A percentile compares a stretch with the other conserved stretches of the same genome.
phyloP scores from a whole-genome alignment of 2,329 filamentous ascomycete species.

The Onygena corvina region DNA sequence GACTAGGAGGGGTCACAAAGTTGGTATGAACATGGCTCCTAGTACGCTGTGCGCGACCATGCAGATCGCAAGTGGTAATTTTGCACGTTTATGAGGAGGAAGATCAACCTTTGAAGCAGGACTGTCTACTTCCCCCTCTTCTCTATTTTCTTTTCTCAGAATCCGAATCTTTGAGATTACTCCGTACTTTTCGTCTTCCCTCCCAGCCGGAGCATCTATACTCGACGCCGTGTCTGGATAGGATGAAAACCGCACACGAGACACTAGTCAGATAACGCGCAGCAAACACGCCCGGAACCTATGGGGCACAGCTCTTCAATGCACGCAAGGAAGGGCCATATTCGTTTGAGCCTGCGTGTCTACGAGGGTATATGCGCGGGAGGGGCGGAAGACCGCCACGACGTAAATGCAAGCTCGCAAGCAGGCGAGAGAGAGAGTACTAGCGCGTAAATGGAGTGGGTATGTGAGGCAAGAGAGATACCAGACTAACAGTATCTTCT shows the following conservation, averaged over 20 bases:
- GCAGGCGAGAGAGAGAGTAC: background rate
- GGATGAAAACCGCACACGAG: no score
- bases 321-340: background rate
- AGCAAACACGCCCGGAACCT: background rate
- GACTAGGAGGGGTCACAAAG: background rate
- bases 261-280: background rate
- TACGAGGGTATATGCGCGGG: slow-evolving; percentile 2
- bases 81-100: background rate
- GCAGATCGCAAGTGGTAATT: background rate
- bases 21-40: background rate
- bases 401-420: background rate
- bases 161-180: no score
- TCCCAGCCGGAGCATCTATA: no score
- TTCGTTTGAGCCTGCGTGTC: background rate
- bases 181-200: background rate
- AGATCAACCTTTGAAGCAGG: background rate
- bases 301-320: background rate
- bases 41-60: background rate
- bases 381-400: background rate
- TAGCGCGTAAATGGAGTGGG: background rate
- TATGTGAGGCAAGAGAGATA: background rate
- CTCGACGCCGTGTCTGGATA: no score
- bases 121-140: background rate
- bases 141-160: background rate
- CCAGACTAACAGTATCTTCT: background rate